Evolutionary conservation across 768 basidiomycete genomes (phyloP), one percentile per base, ranked within the genome.

Genomic region (Collybia sp.): DNA sequence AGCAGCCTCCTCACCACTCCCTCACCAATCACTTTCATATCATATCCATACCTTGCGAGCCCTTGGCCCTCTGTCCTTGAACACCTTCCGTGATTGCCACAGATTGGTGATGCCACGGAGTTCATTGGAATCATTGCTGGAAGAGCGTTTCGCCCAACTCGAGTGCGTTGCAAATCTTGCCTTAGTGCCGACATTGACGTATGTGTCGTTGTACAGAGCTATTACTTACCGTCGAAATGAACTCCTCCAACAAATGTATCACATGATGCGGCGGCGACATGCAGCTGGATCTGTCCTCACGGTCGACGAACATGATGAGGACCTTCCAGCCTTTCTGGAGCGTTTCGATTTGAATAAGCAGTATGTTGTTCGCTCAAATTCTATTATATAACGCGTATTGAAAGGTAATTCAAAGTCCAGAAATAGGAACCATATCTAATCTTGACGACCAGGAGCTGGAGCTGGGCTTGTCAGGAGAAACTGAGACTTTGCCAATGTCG

Each of bases 241-340:
- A 44, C 73, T 88, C 41, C 73, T 90, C 59, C 72, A 73, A 36
- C 77, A 88, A 61, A 81, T 90, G 79, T 85, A 77, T 65, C 64
- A 67, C 43, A 76, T 90, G 70, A 73, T 87, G 41, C 73, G 71
- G 46, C 71, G 70, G 46, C 76, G 77, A 55, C 68, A 76, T 43
- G 67, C 67, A 52, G 56, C 74, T 37, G 75, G 75, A 17, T 49
- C 66, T 30, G 51, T 73, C 33, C 57, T 76, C 25, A 50, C 57
- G 12, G 45, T 70, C 13, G 61, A 69, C 17, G 70, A 72, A 31
- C 62, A 70, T 40, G 70, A 69, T 19, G 74, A 64, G n/a, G 70
- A 65, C 34, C 44, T 84, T 18, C 65, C 67, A 32, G 61, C 57
- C 20, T 88, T 85, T 56, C 58, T 87, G 47, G 71, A 75, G 38